Percentiles rank a stretch among this genome's conserved stretches.
phyloP scores from a whole-genome alignment of 805 yeast genomes.

The Pichia manshurica region DNA sequence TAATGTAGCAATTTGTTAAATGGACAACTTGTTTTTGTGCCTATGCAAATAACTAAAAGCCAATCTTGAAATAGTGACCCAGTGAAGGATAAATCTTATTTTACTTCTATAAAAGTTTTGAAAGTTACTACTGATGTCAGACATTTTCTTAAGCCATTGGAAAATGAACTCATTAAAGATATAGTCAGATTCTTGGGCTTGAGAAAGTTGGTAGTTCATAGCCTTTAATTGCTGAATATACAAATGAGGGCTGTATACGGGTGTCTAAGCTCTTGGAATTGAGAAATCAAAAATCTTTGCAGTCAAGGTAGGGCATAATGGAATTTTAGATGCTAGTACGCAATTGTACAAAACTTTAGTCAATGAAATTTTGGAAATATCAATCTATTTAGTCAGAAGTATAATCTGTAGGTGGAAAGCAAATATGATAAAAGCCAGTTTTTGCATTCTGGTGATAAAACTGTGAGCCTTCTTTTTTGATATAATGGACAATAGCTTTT shows the following conservation, averaged over 20 bases:
- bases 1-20: constrained; percentile 32
- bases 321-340: constrained; percentile 40
- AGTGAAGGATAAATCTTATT: constrained; percentile 37
- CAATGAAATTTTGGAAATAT: constrained; percentile 33
- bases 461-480: too few species aligned
- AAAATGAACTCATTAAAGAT: constrained; percentile 19
- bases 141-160: constrained; percentile 13
- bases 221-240: constrained; percentile 26
- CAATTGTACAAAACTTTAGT: constrained; percentile 34
- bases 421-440: constrained; percentile 35
- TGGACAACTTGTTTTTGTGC: constrained; percentile 37
- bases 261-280: constrained; percentile 35
- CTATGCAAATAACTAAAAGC: constrained; percentile 13
- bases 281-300: constrained; percentile 41
- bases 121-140: constrained; percentile 18
- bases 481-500: too few species aligned
- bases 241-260: constrained; percentile 41
- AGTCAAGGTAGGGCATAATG: constrained; percentile 39
- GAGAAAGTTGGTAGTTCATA: constrained; percentile 22
- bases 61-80: constrained; percentile 18
- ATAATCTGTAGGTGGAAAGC: constrained; percentile 27
- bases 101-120: constrained; percentile 35
- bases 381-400: constrained; percentile 21
- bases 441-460: too few species aligned
- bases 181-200: constrained; percentile 27